Base-by-base conservation (phyloP, 176 grass and related monocot genomes). In the Oryza meyeriana region DNA sequence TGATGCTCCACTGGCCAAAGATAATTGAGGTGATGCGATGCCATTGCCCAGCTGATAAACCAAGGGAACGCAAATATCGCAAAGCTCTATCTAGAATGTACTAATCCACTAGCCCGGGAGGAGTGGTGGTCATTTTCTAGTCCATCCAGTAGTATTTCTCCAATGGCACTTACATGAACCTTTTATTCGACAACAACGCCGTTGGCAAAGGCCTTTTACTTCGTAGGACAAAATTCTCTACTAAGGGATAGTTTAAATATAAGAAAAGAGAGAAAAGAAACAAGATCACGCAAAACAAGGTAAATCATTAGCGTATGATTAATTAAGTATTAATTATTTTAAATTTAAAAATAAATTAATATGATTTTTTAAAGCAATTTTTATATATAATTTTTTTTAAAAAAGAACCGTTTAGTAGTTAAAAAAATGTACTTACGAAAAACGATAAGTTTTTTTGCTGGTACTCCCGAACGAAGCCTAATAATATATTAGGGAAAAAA, bases 101-200 rank as follows among this genome's bases (percentile, higher is more conserved):
- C 20, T 55, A n/a, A 55, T 36, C 65, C 83, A 78, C 75, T 71
- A 38, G 3, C 36, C 61, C 65, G 67, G 22, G 50, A 12, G 44
- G 30, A 22, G 74, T 62, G 52, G 39, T 71, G 66, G 74, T 69
- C 66, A 71, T 64, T 85, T 78, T 71, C 48, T 70, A 70, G 47
- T 45, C 52, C 14, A 45, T 38, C 9, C 32, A 24, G 20, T 18
- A n/a, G n/a, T 16, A 9, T 61, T 29, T 3, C 20, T 29, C 26
- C 69, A 55, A 0, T 55, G 29, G 61, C 86, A 74, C 59, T 78
- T 59, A 31, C 34, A 4, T 4, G 34, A 55, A 22, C 41, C 25
- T 52, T 52, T 31, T 65, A 26, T 65, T 71, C 26, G 29, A 79
- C 39, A 77, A 79, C 39, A 77, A 30, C 38, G 22, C 33, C 66